Evolutionary conservation across 305 asterid species (phyloP).

Genomic region (Solanum hybrid): DNA sequence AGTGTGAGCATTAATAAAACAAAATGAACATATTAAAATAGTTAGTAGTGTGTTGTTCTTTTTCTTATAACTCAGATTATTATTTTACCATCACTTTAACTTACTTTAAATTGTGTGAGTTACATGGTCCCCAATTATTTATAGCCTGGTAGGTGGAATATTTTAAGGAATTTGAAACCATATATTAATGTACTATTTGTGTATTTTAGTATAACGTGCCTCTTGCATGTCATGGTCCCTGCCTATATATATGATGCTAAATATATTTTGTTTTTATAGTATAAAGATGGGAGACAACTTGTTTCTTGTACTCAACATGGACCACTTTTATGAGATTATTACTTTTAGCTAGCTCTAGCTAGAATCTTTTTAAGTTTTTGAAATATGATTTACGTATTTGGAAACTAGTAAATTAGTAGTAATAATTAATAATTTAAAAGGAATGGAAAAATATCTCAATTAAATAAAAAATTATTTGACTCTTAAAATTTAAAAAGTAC

Average conservation of each 20-base stretch:
- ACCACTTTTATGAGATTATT: neutral
- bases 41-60: neutral
- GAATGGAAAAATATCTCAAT: neutral
- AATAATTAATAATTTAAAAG: neutral
- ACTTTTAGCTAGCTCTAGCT: neutral
- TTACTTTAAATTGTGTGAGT: constrained; percentile 9
- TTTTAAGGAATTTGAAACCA: constrained; percentile 9
- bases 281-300: neutral
- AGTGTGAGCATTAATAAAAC: neutral
- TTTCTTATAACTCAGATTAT: neutral
- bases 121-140: constrained; percentile 35
- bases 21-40: neutral
- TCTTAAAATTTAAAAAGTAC: neutral
- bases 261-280: neutral
- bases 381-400: too few species aligned
- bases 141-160: constrained; percentile 8
- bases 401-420: neutral
- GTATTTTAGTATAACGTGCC: neutral
- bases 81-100: neutral
- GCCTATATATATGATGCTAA: neutral
- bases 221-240: constrained; percentile 25
- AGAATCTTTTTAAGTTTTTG: neutral
- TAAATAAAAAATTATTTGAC: neutral
- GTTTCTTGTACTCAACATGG: constrained; percentile 15
- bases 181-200: constrained; percentile 5